Evolutionary conservation across 768 basidiomycete species (phyloP), one percentile per base, ranked within the genome.

Genomic region (Serendipita sp.): DNA sequence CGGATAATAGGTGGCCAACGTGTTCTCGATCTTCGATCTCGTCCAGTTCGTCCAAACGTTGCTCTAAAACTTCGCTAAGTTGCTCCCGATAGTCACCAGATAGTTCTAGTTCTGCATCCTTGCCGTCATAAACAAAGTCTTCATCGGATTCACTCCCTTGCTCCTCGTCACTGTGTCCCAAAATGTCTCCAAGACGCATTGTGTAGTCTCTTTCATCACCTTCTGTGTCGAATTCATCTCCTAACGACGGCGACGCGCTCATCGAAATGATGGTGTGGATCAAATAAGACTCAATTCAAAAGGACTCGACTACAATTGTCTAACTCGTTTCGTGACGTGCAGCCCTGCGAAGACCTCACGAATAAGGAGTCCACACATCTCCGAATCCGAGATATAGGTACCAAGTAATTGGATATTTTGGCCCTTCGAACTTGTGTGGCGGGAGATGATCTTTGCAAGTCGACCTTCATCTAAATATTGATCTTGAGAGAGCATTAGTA

Each of bases 101-200:
- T 15, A 78, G 74, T 0, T 77, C 73, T 47, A 74, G 69, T 41
- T 72, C 73, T 3, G 83, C 80, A 69, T 92, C 89, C 24, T 83
- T 75, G 34, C 89, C 90, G 34, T 78, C 78, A 70, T 92, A 93
- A 34, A 90, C 66, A 68, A 92, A 92, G 0, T 75, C 83, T 35
- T 81, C 85, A 10, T 81, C 83, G 4, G 81, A 81, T 8, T 80
- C 83, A 0, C 77, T 78, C 2, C 77, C 76, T 16, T 72, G 74
- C 28, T 70, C 72, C 3, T 70, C 70, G 13, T 72, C 72, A 10
- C 67, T 67, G 68, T 35, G 56, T 66, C 56, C 56, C n/a, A 60
- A n/a, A 60, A 60, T 32, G 7, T 60, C 56, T 24, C 32, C 56
- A 4, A 60, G 18, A 37, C 56, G 56, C 8, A 2, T 28, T 10